Evolutionary conservation across 164 flowering plant species (phyloP).

Genomic region (Euptelea pleiosperma): DNA sequence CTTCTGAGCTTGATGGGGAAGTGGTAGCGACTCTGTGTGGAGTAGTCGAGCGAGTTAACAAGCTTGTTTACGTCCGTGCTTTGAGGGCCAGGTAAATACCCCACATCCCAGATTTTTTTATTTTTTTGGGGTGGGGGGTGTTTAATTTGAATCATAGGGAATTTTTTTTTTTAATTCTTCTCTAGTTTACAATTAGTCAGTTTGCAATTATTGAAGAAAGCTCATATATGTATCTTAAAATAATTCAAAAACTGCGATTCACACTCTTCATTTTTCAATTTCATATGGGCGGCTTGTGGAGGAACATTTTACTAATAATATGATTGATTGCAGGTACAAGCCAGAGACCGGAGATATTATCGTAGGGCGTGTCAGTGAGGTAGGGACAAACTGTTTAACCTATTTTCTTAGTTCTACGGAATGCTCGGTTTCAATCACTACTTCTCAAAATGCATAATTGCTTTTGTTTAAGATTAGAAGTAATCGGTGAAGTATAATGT

Average conservation of each 20-base stretch:
- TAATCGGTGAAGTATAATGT: too few species aligned
- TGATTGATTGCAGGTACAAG: slow-evolving; percentile 63
- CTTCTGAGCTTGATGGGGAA: slow-evolving; percentile 67
- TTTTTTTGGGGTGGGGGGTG: too few species aligned
- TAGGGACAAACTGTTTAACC: slow-evolving; percentile 13
- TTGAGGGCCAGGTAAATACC: slow-evolving; percentile 62
- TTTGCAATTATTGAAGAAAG: too few species aligned
- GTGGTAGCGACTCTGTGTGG: slow-evolving; percentile 88
- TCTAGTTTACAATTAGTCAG: too few species aligned
- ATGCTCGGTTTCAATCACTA: too few species aligned
- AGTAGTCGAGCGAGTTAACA: slow-evolving; percentile 90
- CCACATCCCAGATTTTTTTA: not conserved
- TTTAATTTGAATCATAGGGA: too few species aligned
- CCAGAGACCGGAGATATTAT: slow-evolving; percentile 93
- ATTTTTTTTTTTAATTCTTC: too few species aligned
- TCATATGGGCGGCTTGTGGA: too few species aligned
- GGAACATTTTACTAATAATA: too few species aligned
- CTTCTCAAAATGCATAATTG: not conserved
- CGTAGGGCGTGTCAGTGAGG: slow-evolving; percentile 94
- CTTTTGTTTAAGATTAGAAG: not conserved
- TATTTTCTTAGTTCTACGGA: not conserved
- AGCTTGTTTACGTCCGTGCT: slow-evolving; percentile 75
- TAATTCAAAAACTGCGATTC: too few species aligned
- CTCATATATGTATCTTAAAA: too few species aligned
- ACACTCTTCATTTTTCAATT: too few species aligned